These are phyloP conservation scores for Silene conica DNA, from an alignment of 148 eudicot genomes.

Conservation along the genomic window DNA sequence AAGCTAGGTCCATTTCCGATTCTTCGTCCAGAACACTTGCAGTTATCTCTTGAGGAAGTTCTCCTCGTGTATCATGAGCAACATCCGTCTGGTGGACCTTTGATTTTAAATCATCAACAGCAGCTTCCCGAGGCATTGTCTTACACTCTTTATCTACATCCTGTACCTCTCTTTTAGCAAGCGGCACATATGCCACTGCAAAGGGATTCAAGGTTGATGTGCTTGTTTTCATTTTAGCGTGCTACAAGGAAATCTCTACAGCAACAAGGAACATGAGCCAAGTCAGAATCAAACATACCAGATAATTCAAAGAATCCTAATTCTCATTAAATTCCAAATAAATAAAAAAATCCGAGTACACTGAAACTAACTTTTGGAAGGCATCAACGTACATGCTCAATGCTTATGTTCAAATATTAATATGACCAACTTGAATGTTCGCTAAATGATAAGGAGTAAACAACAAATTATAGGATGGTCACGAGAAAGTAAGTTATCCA, in stretches of 20 bases:
- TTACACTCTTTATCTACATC: slow-evolving; percentile 31
- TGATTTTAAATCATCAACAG: slow-evolving; percentile 32
- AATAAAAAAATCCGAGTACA: too few species aligned
- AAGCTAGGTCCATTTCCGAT: slow-evolving; percentile 72
- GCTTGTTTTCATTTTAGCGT: slow-evolving; percentile 50
- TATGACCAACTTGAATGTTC: not conserved
- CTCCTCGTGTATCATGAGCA: slow-evolving; percentile 38
- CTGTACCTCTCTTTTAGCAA: slow-evolving; percentile 46
- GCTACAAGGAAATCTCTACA: slow-evolving; percentile 28
- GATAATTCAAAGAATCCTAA: too few species aligned
- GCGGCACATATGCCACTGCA: slow-evolving; percentile 69
- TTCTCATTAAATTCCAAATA: not conserved
- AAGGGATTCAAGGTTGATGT: slow-evolving; percentile 68
- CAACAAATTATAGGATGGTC: not conserved
- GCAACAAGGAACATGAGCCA: not conserved
- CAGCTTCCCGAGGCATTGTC: slow-evolving; percentile 18
- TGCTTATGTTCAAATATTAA: not conserved
- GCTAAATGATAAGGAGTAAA: not conserved
- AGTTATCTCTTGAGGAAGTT: slow-evolving; percentile 25
- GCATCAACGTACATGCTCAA: not conserved
- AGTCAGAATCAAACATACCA: not conserved
- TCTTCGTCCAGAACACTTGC: slow-evolving; percentile 46
- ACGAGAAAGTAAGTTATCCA: not conserved
- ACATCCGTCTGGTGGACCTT: slow-evolving; percentile 34
- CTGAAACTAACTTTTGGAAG: not conserved